Conservation (phyloP, 2,329 filamentous ascomycete genomes). For the Scedosporium dehoogii region DNA sequence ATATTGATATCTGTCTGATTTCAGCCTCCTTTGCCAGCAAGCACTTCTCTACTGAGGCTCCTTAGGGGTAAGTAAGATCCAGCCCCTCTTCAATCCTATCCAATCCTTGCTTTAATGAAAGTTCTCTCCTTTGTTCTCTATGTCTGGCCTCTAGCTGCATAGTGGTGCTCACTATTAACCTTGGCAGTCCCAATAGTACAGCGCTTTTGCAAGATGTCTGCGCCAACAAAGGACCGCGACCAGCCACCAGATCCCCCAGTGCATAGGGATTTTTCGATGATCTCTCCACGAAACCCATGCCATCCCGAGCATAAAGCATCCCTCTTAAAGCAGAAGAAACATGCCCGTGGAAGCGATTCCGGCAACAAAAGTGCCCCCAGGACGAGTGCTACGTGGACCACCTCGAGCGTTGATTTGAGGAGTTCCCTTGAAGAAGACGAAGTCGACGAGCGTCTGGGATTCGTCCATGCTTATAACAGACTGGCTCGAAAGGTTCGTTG, state of each 20-base stretch:
- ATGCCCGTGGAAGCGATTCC: too few species aligned
- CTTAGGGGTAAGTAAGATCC: too few species aligned
- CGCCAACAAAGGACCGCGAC: background rate
- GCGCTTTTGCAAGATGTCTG: background rate
- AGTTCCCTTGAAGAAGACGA: constrained; percentile 35
- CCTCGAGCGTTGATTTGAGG: constrained; percentile 40
- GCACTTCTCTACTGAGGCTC: too few species aligned
- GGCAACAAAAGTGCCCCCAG: background rate
- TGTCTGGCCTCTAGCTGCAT: too few species aligned
- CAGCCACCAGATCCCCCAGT: background rate
- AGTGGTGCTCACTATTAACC: too few species aligned
- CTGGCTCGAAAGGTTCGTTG: constrained; percentile 37
- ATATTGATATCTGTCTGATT: too few species aligned
- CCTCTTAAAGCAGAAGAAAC: background rate
- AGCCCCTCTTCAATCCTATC: too few species aligned
- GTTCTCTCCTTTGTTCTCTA: too few species aligned
- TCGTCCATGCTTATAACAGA: constrained; percentile 49
- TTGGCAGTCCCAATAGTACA: background rate
- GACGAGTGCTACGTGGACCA: constrained; percentile 43
- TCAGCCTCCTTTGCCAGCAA: too few species aligned
- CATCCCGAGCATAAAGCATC: background rate
- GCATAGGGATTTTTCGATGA: background rate
- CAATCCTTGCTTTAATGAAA: too few species aligned
- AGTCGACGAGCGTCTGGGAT: constrained; percentile 34
- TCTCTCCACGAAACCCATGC: background rate